Evolutionary conservation across 73 alveolate species (phyloP), one percentile per base, ranked within the genome.

Genomic region (Halteria grandinella): DNA sequence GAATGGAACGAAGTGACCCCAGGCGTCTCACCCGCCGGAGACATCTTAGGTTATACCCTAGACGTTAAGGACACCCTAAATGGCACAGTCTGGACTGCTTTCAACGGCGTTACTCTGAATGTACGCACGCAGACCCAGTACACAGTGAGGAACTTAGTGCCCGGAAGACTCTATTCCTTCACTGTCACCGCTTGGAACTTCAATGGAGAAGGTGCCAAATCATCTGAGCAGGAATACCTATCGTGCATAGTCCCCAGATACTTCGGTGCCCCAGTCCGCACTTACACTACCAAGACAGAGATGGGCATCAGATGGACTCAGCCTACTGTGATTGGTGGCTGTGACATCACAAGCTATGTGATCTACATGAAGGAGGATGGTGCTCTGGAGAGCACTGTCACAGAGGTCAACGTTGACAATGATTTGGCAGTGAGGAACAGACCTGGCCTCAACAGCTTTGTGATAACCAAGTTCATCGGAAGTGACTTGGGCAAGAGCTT

Each of bases 361-460:
- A 75, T 75, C 32, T 75, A 23, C 28, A n/a, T n/a, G n/a, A 43
- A 32, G 44, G 70, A 75, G 20, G 78, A 75, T 75, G 89, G 89
- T 0, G 44, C 31, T 44, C 48, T 28, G 14, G 21, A 23, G 4
- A 15, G 57, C 57, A 15, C 27, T 15, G 8, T 25, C 59, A 7
- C 29, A 10, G 90, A 80, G 40, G 79, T 69, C 18, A 80, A 80
- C 73, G 1, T 58, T 7, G 29, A 28, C 29, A 69, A 69, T 40
- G 90, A 80, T 54, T 39, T 85, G 20, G 53, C 70, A 0, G 79
- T 80, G 17, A 50, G 90, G 27, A 66, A 50, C 17, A 39, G 54
- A 15, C 90, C 91, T 20, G 82, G 85, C 0, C 75, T 81, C n/a
- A 54, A 48, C 34, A 28, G 24, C 8, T 20, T 81, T 10, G 31